phyloP scores from a whole-genome alignment of 75 land plant species.

The Pinus tabuliformis region DNA sequence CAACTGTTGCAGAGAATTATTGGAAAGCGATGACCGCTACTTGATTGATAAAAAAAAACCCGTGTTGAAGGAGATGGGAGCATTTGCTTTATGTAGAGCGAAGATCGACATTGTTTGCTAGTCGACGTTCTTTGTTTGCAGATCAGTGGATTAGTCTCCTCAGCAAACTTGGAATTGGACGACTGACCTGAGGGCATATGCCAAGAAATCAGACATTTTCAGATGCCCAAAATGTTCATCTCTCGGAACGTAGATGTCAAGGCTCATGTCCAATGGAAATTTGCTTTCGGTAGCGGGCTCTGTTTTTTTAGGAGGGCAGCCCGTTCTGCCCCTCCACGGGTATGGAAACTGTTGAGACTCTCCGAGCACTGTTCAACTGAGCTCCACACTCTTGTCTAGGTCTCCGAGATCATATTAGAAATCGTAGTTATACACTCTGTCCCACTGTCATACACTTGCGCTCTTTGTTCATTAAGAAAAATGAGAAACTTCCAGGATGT shows the following conservation, averaged over 20 bases:
- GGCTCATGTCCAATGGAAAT: constrained; percentile 14
- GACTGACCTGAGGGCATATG: constrained; percentile 22
- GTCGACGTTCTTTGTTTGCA: no score
- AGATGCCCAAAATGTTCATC: constrained; percentile 78
- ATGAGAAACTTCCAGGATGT: no score
- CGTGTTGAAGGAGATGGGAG: no score
- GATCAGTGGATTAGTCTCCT: no score
- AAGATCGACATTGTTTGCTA: no score
- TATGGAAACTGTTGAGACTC: constrained; percentile 37
- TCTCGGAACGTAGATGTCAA: constrained; percentile 74
- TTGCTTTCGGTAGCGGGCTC: constrained; percentile 35
- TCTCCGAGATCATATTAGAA: constrained; percentile 55
- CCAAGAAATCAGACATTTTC: constrained; percentile 62
- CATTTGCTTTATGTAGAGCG: no score
- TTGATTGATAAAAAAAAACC: no score
- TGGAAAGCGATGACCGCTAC: no score
- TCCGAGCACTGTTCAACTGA: constrained; percentile 40
- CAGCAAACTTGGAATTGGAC: constrained; percentile 13
- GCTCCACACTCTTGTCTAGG: constrained; percentile 13
- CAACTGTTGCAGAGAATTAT: no score
- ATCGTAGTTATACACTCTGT: constrained; percentile 54
- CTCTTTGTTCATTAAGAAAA: no score
- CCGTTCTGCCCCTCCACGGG: constrained; percentile 51
- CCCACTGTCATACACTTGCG: background rate
- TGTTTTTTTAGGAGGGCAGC: constrained; percentile 20